These are phyloP conservation scores for Chrysopogon serrulatus DNA, from an alignment of 176 grass and related monocot genomes.

Conservation along the genomic window DNA sequence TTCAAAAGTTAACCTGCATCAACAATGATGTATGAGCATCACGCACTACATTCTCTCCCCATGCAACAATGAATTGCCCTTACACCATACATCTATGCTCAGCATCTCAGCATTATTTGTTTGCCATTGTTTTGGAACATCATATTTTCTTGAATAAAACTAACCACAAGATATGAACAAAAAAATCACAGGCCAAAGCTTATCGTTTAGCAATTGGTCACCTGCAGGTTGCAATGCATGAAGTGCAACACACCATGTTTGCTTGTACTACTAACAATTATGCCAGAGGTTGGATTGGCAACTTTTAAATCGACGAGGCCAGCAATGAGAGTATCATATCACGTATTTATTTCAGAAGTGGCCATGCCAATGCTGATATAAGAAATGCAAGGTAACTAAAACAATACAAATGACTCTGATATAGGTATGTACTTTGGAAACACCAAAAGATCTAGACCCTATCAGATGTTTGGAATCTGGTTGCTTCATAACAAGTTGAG, in stretches of 20 bases:
- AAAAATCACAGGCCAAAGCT: not conserved
- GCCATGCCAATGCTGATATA: not conserved
- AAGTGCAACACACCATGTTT: not conserved
- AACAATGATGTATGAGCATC: slow-evolving; percentile 29
- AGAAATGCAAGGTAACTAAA: not conserved
- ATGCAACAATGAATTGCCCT: not conserved
- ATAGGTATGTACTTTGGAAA: slow-evolving; percentile 7
- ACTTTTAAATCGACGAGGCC: not conserved
- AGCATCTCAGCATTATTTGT: not conserved
- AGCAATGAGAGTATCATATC: not conserved
- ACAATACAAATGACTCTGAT: not conserved
- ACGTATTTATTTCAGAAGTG: slow-evolving; percentile 1
- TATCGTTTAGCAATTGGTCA: not conserved
- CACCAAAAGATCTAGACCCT: not conserved
- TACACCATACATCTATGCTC: not conserved
- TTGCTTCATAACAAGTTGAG: slow-evolving; percentile 14
- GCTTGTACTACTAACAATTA: not conserved
- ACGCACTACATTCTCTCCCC: slow-evolving; percentile 7
- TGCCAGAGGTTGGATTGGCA: not conserved
- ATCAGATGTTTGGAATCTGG: not conserved
- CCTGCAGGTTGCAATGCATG: not conserved
- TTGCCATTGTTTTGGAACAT: not conserved
- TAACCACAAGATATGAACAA: not conserved
- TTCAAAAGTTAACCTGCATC: slow-evolving; percentile 87
- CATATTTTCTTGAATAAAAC: not conserved